Evolutionary conservation across 2,329 filamentous ascomycete species (phyloP), one percentile per base, ranked within the genome.

Genomic region (Claviceps paspali): DNA sequence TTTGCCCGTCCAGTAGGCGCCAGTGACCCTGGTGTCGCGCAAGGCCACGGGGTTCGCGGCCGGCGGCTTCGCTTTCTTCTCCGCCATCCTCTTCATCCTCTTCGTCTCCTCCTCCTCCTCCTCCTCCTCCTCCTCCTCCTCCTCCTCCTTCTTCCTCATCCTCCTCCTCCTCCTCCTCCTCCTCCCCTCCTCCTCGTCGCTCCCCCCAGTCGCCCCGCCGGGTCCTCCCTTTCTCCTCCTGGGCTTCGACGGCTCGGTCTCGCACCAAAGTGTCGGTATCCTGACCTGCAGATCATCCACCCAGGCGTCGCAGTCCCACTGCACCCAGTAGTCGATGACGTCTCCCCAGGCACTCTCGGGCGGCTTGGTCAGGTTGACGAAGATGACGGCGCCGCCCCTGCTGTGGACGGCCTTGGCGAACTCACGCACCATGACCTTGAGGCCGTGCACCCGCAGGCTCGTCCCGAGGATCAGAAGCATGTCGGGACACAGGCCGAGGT

Each of bases 261-360:
- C 65, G 39, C 71, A 56, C 74, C 75, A 80, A 4, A 80, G 58
- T 33, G 68, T 65, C 2, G 73, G 69, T 39, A 76, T 67, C 37
- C 71, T 68, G 35, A 59, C 55, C 42, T 69, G 72, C 38, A 83
- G 52, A 48, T 82, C 75, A 8, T 65, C 55, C 1, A 83, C 77
- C 79, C 79, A 84, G 4, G 72, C 72, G 46, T 84, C 79, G 41
- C 79, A 83, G 48, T 83, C 79, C 77, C 77, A 82, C 43, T 79
- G 67, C 1, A 84, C 67, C 72, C 78, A 82, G 43, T 77, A 81
- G 54, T 84, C 79, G 37, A 84, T 78, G 0, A 82, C 60, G 38
- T 82, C 78, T 1, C 76, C 73, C 79, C 79, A 84, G 1, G 68
- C 70, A 49, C 79, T 83, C 49, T 82, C 77, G 0, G 79, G 66